Evolutionary conservation across 2,329 filamentous ascomycete species (phyloP).

Genomic region (Fonsecaea nubica): DNA sequence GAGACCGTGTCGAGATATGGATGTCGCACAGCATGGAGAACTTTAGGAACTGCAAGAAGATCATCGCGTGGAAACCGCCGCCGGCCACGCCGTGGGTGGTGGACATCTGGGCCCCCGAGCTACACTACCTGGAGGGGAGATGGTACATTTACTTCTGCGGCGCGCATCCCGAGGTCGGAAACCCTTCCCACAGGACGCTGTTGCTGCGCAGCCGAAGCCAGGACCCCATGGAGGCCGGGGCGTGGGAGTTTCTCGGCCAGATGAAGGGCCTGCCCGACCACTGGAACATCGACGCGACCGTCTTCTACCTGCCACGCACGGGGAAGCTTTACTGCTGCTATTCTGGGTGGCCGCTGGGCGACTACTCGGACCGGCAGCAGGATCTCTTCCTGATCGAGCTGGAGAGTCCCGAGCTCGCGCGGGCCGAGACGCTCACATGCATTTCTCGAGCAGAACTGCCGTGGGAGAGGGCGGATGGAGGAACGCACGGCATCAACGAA

Average conservation of each 20-base stretch:
- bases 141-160: constrained; percentile 61
- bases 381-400: constrained; percentile 38
- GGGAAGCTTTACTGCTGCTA: constrained; percentile 35
- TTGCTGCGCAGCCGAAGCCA: constrained; percentile 28
- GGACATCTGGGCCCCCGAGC: constrained; percentile 63
- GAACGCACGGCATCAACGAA: constrained; percentile 39
- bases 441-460: constrained; percentile 33
- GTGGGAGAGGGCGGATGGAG: constrained; percentile 38
- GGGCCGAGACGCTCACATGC: constrained; percentile 22
- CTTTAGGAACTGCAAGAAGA: constrained; percentile 42
- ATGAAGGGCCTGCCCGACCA: constrained; percentile 38
- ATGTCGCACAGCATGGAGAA: constrained; percentile 43
- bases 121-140: constrained; percentile 53
- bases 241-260: constrained; percentile 38
- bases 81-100: constrained; percentile 50
- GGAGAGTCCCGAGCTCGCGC: constrained; percentile 30
- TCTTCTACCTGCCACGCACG: constrained; percentile 26
- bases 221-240: constrained; percentile 34
- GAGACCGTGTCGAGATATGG: constrained; percentile 48
- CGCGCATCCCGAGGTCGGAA: constrained; percentile 31
- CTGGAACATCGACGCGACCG: constrained; percentile 40
- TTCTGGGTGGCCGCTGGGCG: constrained; percentile 38
- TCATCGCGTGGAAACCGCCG: constrained; percentile 46
- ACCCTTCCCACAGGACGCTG: constrained; percentile 35
- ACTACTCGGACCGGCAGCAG: constrained; percentile 39